Evolutionary conservation across 2,329 filamentous ascomycete genomes (phyloP).

Genomic region (Fusarium brachygibbosum): DNA sequence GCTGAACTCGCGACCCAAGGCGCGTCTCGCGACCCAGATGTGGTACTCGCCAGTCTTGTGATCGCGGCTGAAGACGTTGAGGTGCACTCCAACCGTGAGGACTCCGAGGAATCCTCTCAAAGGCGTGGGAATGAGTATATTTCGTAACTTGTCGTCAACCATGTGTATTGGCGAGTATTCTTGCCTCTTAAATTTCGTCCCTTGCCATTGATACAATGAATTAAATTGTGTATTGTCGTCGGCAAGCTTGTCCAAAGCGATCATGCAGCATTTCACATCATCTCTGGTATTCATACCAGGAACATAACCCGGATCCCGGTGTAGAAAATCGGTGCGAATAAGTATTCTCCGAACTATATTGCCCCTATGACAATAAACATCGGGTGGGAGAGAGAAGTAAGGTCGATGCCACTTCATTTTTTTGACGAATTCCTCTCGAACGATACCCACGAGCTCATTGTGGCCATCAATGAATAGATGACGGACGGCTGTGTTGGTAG

Average conservation of each 20-base stretch:
- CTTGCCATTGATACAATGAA: slow-evolving; percentile 48
- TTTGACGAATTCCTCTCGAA: slow-evolving; percentile 24
- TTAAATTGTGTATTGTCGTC: slow-evolving; percentile 46
- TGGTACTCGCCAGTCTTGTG: slow-evolving; percentile 37
- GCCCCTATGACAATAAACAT: background rate
- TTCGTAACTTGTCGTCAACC: slow-evolving; percentile 21
- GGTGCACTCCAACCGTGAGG: slow-evolving; percentile 55
- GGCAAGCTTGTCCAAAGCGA: slow-evolving; percentile 32
- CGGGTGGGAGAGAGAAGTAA: background rate
- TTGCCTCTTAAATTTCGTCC: slow-evolving; percentile 26
- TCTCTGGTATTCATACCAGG: background rate
- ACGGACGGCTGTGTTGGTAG: slow-evolving; percentile 20
- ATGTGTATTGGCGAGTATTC: slow-evolving; percentile 52
- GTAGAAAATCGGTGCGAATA: background rate
- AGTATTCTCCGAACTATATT: slow-evolving; percentile 23
- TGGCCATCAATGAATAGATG: slow-evolving; percentile 37
- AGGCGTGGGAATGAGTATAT: slow-evolving; percentile 51
- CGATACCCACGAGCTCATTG: slow-evolving; percentile 40
- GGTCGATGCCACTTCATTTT: background rate
- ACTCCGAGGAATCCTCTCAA: slow-evolving; percentile 55
- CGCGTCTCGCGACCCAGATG: slow-evolving; percentile 55
- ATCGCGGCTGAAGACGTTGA: slow-evolving; percentile 54
- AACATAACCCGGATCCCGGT: too few species aligned
- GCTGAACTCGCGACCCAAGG: slow-evolving; percentile 44
- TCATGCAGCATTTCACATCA: background rate